phyloP scores from a whole-genome alignment of 2,329 filamentous ascomycete species.

The Thielaviopsis musarum region DNA sequence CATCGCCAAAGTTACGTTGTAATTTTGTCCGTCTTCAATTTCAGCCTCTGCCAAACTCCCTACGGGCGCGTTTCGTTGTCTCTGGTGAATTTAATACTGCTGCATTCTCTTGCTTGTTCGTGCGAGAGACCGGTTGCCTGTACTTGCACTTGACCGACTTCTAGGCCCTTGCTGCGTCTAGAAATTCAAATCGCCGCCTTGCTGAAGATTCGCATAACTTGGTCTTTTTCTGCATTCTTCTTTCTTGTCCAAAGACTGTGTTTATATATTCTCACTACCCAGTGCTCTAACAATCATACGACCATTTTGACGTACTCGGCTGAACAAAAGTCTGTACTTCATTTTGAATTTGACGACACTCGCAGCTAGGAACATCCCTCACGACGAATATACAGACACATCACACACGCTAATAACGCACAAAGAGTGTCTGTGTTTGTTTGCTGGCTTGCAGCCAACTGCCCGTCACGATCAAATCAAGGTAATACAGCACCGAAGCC shows the following conservation, averaged over 20 bases:
- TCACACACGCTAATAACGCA: not conserved
- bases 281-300: not conserved
- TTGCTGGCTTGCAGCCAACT: not conserved
- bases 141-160: not conserved
- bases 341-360: too few species aligned
- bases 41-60: too few species aligned
- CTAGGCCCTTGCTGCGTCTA: not conserved
- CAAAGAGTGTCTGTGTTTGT: not conserved
- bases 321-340: too few species aligned
- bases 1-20: too few species aligned
- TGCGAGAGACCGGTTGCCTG: not conserved
- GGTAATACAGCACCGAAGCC: not conserved
- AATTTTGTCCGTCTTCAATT: too few species aligned
- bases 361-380: not conserved
- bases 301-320: too few species aligned
- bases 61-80: not conserved
- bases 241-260: not conserved
- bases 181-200: not conserved
- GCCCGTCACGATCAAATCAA: not conserved
- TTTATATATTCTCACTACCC: not conserved
- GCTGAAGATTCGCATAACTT: not conserved
- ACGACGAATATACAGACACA: not conserved
- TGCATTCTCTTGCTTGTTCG: not conserved
- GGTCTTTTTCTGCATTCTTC: not conserved
- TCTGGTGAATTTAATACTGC: not conserved